Evolutionary conservation across 768 basidiomycete species (phyloP), one percentile per base, ranked within the genome.

Genomic region (Sporobolomyces phaffii): DNA sequence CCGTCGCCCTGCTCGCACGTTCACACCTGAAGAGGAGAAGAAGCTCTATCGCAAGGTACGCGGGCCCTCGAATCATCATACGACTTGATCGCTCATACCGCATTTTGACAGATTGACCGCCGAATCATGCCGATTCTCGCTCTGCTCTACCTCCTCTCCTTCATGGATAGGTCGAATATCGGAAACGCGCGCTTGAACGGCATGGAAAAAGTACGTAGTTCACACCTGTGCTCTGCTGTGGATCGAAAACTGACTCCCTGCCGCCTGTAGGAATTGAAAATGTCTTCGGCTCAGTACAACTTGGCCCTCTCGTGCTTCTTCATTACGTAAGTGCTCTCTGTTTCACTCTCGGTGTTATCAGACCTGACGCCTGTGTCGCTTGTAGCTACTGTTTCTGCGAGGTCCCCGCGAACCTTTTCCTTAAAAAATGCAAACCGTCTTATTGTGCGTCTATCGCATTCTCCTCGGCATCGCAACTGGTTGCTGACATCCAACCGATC

Each of bases 381-480:
- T 31, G 44, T 31, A 60, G 57, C 17, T 58, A 58, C 56, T 65
- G 62, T 38, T 58, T 65, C 33, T 73, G 53, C 58, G 60, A 65
- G 44, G 73, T 73, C 0, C 69, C 73, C 14, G 64, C 70, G 18
- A 73, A 73, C 50, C 51, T 73, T 5, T 51, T 73, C 57, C 53
- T 73, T 17, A 73, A 72, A 64, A 50, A 31, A 40, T 56, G 68
- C 9, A 20, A 52, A 0, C 67, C 72, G 9, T 45, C 60, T 2
- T 60, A 63, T 33, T 73, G 66, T 64, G 58, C 47, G 36, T 40
- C 26, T 10, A 20, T 26, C 18, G 48, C 41, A 17, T 28, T 38
- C 44, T 5, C 43, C 40, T 44, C 26, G 10, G 24, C 2, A n/a
- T n/a, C n/a, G n/a, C n/a, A n/a, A n/a, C n/a, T n/a, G n/a, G n/a